These are phyloP conservation scores for Chlorencoelia australis DNA, from an alignment of 2,329 filamentous ascomycete species.

Conservation along the genomic window DNA sequence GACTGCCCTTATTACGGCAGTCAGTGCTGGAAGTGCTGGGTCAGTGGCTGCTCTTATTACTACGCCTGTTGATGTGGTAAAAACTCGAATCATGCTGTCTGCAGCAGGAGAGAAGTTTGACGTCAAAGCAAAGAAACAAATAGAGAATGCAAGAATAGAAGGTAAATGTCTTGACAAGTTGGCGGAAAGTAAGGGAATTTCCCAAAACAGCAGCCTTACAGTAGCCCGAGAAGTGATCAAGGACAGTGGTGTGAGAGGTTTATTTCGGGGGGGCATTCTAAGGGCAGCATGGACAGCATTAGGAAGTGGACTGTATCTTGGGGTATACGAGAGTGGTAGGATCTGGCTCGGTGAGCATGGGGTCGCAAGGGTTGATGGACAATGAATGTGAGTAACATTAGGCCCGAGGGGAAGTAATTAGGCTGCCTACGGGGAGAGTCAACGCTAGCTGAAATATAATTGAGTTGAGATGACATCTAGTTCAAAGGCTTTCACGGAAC, in stretches of 20 bases:
- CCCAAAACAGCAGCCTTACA: conserved; percentile 37
- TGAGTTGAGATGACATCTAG: too few species aligned
- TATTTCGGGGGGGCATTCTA: conserved; percentile 68
- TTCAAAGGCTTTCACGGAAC: too few species aligned
- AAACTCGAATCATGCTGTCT: conserved; percentile 79
- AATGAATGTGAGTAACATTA: too few species aligned
- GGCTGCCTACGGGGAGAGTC: too few species aligned
- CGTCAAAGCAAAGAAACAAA: conserved; percentile 19
- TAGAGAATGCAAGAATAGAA: conserved; percentile 19
- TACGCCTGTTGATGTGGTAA: conserved; percentile 81
- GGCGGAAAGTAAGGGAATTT: conserved; percentile 24
- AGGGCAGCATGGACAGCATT: conserved; percentile 73
- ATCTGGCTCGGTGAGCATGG: conserved; percentile 39
- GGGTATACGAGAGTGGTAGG: conserved; percentile 74
- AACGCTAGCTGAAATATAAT: too few species aligned
- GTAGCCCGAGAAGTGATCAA: conserved; percentile 56
- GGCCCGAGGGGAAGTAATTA: too few species aligned
- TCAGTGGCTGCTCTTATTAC: conserved; percentile 70
- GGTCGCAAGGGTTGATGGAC: conserved; percentile 1
- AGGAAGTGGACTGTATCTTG: conserved; percentile 75
- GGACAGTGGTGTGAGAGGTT: conserved; percentile 58
- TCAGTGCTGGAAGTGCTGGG: conserved; percentile 65
- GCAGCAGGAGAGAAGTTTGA: conserved; percentile 31
- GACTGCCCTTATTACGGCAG: conserved; percentile 59
- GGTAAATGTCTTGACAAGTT: conserved; percentile 18